Conservation (phyloP, 768 basidiomycete species). For the Pisolithus tinctorius region DNA sequence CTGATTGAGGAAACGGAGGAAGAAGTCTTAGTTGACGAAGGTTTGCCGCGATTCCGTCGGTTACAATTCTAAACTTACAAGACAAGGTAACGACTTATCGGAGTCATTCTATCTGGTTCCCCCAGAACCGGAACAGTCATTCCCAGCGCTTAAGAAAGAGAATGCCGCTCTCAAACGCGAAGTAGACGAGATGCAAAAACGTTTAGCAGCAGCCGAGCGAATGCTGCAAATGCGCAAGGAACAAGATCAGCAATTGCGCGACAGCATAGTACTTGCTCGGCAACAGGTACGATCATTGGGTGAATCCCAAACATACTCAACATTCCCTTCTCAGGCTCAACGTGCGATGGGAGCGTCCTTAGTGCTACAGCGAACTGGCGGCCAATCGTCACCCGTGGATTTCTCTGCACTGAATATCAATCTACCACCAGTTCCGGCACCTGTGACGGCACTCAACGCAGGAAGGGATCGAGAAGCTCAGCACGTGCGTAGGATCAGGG, state of each 20-base stretch:
- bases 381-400: slow-evolving; percentile 38
- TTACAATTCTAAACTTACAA: neutral
- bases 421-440: slow-evolving; percentile 39
- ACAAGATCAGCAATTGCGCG: slow-evolving; percentile 72
- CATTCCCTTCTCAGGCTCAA: slow-evolving; percentile 53
- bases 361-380: slow-evolving; percentile 40
- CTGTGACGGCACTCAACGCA: slow-evolving; percentile 44
- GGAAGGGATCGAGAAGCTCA: slow-evolving; percentile 52
- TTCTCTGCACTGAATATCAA: slow-evolving; percentile 54
- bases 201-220: slow-evolving; percentile 55
- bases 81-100: slow-evolving; percentile 58
- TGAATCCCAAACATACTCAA: neutral
- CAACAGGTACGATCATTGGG: slow-evolving; percentile 46
- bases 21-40: slow-evolving; percentile 56
- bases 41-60: slow-evolving; percentile 29
- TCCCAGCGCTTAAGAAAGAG: slow-evolving; percentile 53
- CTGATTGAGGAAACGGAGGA: slow-evolving; percentile 49
- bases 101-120: slow-evolving; percentile 79
- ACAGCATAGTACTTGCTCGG: slow-evolving; percentile 69
- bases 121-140: slow-evolving; percentile 46
- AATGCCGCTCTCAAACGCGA: slow-evolving; percentile 59
- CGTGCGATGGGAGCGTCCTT: slow-evolving; percentile 69
- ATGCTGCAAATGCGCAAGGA: slow-evolving; percentile 64
- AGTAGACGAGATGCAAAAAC: slow-evolving; percentile 48
- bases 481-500: slow-evolving; percentile 48